phyloP scores from a whole-genome alignment of 495 filamentous ascomycete genomes.

The Chaetomium fimeti region DNA sequence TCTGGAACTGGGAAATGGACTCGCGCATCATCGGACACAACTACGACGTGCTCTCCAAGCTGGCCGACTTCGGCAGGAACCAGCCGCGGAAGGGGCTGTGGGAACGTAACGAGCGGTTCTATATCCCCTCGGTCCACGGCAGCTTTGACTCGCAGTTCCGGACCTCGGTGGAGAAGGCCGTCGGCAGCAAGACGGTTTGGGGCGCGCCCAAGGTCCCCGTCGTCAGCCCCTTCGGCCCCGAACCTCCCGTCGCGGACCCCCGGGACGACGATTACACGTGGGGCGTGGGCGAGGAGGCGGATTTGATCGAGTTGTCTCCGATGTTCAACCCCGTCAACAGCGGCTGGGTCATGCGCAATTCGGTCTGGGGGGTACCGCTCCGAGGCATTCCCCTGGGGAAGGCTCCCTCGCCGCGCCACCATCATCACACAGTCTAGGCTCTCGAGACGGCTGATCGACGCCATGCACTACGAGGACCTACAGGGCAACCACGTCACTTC shows the following conservation, averaged over 20 bases:
- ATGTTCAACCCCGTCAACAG: conserved; percentile 67
- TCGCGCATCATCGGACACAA: conserved; percentile 67
- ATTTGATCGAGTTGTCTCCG: conserved; percentile 68
- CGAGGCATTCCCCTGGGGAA: conserved; percentile 42
- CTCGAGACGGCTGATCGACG: conserved; percentile 59
- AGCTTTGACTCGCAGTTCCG: conserved; percentile 55
- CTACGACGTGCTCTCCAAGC: conserved; percentile 65
- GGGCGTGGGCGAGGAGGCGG: conserved; percentile 75
- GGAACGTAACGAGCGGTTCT: conserved; percentile 73
- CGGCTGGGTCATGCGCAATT: conserved; percentile 59
- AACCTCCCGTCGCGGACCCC: conserved; percentile 53
- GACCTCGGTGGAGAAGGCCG: conserved; percentile 47
- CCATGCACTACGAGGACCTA: conserved; percentile 62
- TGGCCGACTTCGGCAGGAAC: conserved; percentile 56
- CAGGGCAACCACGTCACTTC: conserved; percentile 62
- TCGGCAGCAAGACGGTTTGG: conserved; percentile 57
- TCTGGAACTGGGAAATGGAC: conserved; percentile 79
- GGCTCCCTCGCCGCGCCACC: conserved; percentile 62
- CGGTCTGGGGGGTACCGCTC: conserved; percentile 62
- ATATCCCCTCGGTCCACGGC: conserved; percentile 64
- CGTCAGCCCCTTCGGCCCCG: conserved; percentile 59
- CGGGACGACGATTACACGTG: conserved; percentile 64
- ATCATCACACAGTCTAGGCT: conserved; percentile 66
- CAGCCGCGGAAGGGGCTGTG: conserved; percentile 68
- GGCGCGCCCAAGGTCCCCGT: conserved; percentile 54